These are phyloP conservation scores for Kwoniella mangroviensis DNA, from an alignment of 768 basidiomycete species.

Conservation along the genomic window DNA sequence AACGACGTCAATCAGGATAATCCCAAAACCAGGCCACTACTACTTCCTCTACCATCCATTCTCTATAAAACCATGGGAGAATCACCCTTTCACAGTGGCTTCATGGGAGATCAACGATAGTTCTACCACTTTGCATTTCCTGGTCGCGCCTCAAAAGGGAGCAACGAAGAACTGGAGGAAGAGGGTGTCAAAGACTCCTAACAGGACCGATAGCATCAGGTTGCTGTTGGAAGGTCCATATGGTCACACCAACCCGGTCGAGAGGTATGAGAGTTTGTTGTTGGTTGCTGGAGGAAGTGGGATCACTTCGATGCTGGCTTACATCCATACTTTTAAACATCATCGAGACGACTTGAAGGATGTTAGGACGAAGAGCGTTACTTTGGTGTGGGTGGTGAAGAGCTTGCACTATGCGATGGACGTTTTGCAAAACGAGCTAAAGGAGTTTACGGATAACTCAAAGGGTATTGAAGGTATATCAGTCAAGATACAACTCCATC, in stretches of 20 bases:
- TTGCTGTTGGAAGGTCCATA: constrained; percentile 43
- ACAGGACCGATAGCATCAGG: not conserved
- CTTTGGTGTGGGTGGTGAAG: constrained; percentile 34
- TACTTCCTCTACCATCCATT: constrained; percentile 39
- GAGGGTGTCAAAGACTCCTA: constrained; percentile 2
- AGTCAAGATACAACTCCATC: constrained; percentile 7
- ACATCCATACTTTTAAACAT: constrained; percentile 14
- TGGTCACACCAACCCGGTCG: constrained; percentile 25
- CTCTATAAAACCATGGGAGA: constrained; percentile 36
- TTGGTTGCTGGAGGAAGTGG: constrained; percentile 35
- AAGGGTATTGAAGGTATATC: not conserved
- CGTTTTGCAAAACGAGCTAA: constrained; percentile 27
- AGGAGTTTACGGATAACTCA: not conserved
- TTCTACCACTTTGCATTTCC: constrained; percentile 21
- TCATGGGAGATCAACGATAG: constrained; percentile 20
- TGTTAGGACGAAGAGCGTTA: constrained; percentile 2
- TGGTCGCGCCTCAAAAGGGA: constrained; percentile 28
- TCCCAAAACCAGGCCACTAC: constrained; percentile 34
- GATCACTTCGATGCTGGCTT: constrained; percentile 37
- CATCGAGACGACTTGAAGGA: constrained; percentile 1
- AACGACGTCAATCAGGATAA: constrained; percentile 20
- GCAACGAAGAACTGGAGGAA: constrained; percentile 25
- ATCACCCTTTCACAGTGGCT: constrained; percentile 45
- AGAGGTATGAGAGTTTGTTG: constrained; percentile 28
- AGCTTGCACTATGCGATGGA: constrained; percentile 21